Evolutionary conservation across 495 filamentous ascomycete genomes (phyloP).

Genomic region (Penicillium taxi): DNA sequence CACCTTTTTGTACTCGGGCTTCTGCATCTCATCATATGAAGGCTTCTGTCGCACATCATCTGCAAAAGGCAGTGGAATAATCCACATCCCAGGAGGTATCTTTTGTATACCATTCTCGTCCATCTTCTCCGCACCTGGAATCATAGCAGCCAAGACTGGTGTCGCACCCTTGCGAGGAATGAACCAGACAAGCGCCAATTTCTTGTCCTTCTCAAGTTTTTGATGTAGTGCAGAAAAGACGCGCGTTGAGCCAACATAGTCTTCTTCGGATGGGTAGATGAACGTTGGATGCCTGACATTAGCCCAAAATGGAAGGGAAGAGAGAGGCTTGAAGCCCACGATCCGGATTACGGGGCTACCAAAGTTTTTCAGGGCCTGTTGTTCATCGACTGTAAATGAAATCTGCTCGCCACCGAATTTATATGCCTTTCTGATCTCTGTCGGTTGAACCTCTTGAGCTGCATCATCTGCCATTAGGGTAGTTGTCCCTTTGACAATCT

Average conservation of each 20-base stretch:
- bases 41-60: constrained; percentile 81
- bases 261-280: constrained; percentile 89
- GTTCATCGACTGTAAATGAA: constrained; percentile 75
- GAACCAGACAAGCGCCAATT: constrained; percentile 83
- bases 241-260: constrained; percentile 81
- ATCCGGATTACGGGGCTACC: constrained; percentile 78
- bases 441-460: constrained; percentile 64
- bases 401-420: constrained; percentile 92
- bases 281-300: constrained; percentile 78
- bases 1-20: constrained; percentile 51
- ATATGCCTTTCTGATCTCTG: constrained; percentile 83
- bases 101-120: constrained; percentile 60
- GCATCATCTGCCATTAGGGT: constrained; percentile 68
- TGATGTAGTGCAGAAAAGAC: constrained; percentile 88
- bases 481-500: constrained; percentile 68
- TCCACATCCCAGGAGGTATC: constrained; percentile 81
- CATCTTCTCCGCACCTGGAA: constrained; percentile 60
- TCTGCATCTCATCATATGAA: constrained; percentile 44
- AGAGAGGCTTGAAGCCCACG: constrained; percentile 84
- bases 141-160: constrained; percentile 70
- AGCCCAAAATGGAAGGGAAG: constrained; percentile 73
- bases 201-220: constrained; percentile 69
- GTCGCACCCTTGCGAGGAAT: constrained; percentile 71
- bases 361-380: constrained; percentile 65
- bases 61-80: constrained; percentile 78